Conservation (phyloP, 805 yeast genomes). For the Kluyveromyces lactis region DNA sequence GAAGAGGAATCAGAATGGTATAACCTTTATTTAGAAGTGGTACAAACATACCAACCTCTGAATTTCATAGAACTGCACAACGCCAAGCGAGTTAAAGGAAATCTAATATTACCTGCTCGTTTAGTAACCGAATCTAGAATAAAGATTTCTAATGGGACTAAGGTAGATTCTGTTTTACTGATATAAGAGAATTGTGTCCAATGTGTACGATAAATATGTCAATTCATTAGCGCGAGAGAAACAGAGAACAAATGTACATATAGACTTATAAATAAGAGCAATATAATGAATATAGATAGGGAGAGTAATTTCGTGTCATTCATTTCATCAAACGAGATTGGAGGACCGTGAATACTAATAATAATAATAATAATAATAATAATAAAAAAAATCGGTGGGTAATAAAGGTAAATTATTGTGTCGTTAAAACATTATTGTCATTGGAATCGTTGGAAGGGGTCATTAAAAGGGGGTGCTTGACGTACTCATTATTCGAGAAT, state of each 20-base stretch:
- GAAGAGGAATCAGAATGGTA: constrained; percentile 17
- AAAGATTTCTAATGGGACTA: neutral
- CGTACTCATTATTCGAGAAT: too few species aligned
- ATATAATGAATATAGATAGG: neutral
- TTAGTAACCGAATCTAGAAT: neutral
- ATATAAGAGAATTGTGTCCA: too few species aligned
- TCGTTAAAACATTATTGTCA: neutral
- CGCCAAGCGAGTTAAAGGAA: constrained; percentile 1
- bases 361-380: too few species aligned
- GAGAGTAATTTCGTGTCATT: neutral
- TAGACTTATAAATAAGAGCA: neutral
- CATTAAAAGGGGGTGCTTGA: neutral
- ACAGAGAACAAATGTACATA: constrained; percentile 1
- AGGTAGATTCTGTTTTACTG: neutral
- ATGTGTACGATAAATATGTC: too few species aligned
- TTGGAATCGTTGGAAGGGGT: neutral
- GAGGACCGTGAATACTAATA: too few species aligned
- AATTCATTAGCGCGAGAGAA: neutral
- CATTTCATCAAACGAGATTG: neutral
- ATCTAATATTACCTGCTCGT: neutral
- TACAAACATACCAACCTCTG: neutral
- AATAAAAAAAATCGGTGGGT: too few species aligned
- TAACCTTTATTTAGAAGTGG: neutral
- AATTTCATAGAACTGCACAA: neutral
- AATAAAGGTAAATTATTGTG: too few species aligned